Evolutionary conservation across 768 basidiomycete genomes (phyloP).

Genomic region (Fibroporia radiculosa): DNA sequence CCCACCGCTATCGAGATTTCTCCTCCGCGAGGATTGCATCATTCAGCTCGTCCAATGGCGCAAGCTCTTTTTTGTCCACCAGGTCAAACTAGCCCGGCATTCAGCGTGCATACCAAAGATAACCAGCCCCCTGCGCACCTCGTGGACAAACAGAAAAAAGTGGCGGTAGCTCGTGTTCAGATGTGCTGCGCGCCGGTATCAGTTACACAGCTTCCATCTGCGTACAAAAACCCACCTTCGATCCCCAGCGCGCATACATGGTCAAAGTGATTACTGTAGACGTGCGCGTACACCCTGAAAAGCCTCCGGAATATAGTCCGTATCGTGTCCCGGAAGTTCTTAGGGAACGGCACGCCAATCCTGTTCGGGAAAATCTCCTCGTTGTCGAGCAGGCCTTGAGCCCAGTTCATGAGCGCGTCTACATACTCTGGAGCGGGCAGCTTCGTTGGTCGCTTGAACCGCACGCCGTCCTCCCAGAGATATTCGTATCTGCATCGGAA

Average conservation of each 20-base stretch:
- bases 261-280: constrained; percentile 99
- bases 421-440: constrained; percentile 95
- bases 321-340: constrained; percentile 83
- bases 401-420: constrained; percentile 98
- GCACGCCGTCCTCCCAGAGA: constrained; percentile 87
- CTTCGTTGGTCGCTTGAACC: constrained; percentile 86
- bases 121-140: constrained; percentile 44
- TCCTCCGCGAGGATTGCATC: constrained; percentile 74
- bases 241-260: constrained; percentile 97
- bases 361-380: constrained; percentile 89
- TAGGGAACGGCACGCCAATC: constrained; percentile 89
- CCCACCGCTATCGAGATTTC: constrained; percentile 24
- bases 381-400: constrained; percentile 87
- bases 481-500: constrained; percentile 71
- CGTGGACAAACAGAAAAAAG: constrained; percentile 94
- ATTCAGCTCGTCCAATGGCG: constrained; percentile 91
- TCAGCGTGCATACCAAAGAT: neutral
- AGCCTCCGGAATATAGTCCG: constrained; percentile 87
- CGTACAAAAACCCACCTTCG: constrained; percentile 61
- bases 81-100: constrained; percentile 71
- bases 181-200: constrained; percentile 60
- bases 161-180: constrained; percentile 98
- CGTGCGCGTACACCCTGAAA: constrained; percentile 96
- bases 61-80: constrained; percentile 94
- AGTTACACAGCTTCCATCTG: neutral